Conservation (phyloP, 2,329 filamentous ascomycete genomes). For the Purpureocillium takamizusanense region DNA sequence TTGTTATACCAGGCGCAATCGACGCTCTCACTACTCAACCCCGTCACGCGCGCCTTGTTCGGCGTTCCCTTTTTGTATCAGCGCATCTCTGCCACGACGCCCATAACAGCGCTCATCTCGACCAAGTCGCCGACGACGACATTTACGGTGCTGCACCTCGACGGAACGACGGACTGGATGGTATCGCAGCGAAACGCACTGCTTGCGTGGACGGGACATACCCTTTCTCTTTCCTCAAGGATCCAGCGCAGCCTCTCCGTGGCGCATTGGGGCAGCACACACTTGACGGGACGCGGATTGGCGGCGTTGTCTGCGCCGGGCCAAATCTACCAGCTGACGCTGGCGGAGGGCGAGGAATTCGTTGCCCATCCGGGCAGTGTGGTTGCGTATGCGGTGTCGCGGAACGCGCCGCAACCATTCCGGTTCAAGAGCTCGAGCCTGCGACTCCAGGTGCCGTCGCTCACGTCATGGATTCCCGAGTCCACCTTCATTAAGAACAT, state of each 20-base stretch:
- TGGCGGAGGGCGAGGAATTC: slow-evolving; percentile 80
- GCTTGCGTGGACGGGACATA: slow-evolving; percentile 94
- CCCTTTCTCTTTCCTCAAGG: slow-evolving; percentile 64
- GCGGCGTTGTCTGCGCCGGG: slow-evolving; percentile 78
- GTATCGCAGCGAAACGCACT: slow-evolving; percentile 78
- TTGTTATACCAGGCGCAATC: slow-evolving; percentile 60
- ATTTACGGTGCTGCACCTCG: slow-evolving; percentile 78
- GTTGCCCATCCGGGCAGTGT: slow-evolving; percentile 87
- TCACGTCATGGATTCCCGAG: slow-evolving; percentile 56
- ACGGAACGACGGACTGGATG: slow-evolving; percentile 94
- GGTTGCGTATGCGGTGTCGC: slow-evolving; percentile 76
- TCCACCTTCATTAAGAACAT: slow-evolving; percentile 66
- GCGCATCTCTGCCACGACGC: slow-evolving; percentile 75
- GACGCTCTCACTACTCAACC: slow-evolving; percentile 77
- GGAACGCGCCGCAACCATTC: slow-evolving; percentile 70
- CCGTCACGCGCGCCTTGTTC: slow-evolving; percentile 67
- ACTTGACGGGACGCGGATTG: slow-evolving; percentile 79
- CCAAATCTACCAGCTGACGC: slow-evolving; percentile 76
- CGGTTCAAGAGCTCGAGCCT: slow-evolving; percentile 72
- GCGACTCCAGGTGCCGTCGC: slow-evolving; percentile 68
- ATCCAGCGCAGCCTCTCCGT: slow-evolving; percentile 67
- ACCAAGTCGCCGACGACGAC: slow-evolving; percentile 81
- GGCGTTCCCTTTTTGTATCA: slow-evolving; percentile 96
- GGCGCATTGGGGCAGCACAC: slow-evolving; percentile 85
- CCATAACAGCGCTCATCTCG: slow-evolving; percentile 79